Evolutionary conservation across 2,329 filamentous ascomycete species (phyloP).

Genomic region (Trichoderma gracile): DNA sequence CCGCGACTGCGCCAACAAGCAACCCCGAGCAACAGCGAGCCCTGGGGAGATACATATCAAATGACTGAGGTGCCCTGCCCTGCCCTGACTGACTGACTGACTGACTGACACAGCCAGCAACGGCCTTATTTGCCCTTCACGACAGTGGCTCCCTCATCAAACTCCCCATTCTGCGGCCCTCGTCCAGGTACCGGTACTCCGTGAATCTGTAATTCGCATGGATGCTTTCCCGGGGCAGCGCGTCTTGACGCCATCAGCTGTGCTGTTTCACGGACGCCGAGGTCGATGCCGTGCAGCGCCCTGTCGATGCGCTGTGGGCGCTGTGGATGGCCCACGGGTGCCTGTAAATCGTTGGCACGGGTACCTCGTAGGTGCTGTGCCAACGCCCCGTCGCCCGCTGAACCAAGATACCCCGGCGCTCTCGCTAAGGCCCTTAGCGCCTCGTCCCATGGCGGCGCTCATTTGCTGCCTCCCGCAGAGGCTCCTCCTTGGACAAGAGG

Average conservation of each 20-base stretch:
- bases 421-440: constrained; percentile 20
- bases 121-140: background rate
- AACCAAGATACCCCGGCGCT: background rate
- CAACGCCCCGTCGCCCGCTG: background rate
- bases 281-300: background rate
- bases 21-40: background rate
- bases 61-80: background rate
- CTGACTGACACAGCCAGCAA: background rate
- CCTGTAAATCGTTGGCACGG: background rate
- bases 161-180: background rate
- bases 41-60: background rate
- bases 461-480: constrained; percentile 12
- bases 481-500: constrained; percentile 13
- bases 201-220: background rate
- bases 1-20: constrained; percentile 5
- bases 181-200: background rate
- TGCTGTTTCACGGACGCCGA: background rate
- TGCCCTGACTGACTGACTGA: no score
- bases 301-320: background rate
- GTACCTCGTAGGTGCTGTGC: constrained; percentile 7
- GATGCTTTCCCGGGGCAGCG: background rate
- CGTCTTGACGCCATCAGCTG: constrained; percentile 11
- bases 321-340: constrained; percentile 15
- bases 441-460: constrained; percentile 13
- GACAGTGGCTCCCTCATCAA: constrained; percentile 8